Conservation (phyloP, 495 filamentous ascomycete species). For the Corynascus novoguineensis region DNA sequence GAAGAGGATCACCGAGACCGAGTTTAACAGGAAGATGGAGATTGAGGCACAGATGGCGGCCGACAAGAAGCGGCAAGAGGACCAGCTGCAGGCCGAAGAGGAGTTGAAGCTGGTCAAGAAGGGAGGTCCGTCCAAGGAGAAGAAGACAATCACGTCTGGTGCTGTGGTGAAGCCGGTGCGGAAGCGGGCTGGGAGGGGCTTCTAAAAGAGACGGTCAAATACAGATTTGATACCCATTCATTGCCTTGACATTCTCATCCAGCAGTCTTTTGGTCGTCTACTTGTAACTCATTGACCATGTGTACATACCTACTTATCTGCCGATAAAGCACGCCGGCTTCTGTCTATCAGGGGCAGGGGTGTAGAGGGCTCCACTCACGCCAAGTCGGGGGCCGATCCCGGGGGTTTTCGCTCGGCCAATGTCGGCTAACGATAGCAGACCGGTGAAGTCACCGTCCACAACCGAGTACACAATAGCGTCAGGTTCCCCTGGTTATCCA, state of each 20-base stretch:
- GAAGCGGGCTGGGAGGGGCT: conserved; percentile 35
- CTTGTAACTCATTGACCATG: background rate
- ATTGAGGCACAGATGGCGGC: conserved; percentile 89
- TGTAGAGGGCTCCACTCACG: background rate
- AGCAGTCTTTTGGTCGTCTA: background rate
- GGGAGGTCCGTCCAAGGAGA: conserved; percentile 37
- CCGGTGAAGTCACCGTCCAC: conserved; percentile 8
- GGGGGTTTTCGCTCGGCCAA: conserved; percentile 12
- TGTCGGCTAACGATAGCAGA: conserved; percentile 6
- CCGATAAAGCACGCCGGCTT: background rate
- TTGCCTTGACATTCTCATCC: background rate
- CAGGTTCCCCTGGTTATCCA: background rate
- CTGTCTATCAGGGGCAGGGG: background rate
- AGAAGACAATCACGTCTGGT: conserved; percentile 49
- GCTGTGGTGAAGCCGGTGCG: conserved; percentile 60
- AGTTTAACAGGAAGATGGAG: conserved; percentile 94
- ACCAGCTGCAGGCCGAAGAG: conserved; percentile 46
- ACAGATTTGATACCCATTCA: background rate
- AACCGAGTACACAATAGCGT: background rate
- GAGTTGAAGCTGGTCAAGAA: conserved; percentile 45
- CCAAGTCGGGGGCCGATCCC: conserved; percentile 18
- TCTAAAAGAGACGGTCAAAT: conserved; percentile 10
- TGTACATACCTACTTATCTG: background rate
- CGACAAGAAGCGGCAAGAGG: conserved; percentile 71
- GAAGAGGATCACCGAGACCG: conserved; percentile 82